Percentiles rank a stretch among this genome's conserved stretches.
These are phyloP conservation scores for Pichia exigua DNA, from an alignment of 805 yeast genomes.

Conservation along the genomic window DNA sequence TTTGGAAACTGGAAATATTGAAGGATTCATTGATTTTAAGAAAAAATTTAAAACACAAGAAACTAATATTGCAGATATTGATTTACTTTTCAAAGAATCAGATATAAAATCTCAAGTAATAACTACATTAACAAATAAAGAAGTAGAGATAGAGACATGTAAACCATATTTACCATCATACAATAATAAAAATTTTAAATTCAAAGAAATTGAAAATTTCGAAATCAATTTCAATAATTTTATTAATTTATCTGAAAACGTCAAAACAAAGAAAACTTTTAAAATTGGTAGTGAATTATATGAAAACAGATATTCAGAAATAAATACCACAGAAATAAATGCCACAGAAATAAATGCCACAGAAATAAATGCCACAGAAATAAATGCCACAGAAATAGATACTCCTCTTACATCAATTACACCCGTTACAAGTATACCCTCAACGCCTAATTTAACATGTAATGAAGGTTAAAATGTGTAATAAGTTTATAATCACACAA, in stretches of 20 bases:
- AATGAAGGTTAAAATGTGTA: not conserved
- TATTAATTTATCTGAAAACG: not conserved
- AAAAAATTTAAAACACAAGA: not conserved
- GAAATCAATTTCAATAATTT: not conserved
- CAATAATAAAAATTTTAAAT: conserved; percentile 19
- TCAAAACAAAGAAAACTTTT: not conserved
- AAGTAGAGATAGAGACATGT: conserved; percentile 52
- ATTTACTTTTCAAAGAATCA: not conserved
- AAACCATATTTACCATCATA: conserved; percentile 24
- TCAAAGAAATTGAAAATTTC: conserved; percentile 12
- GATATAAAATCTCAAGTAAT: not conserved
- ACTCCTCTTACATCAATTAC: not conserved
- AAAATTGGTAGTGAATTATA: conserved; percentile 1
- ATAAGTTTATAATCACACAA: too few relatives aligned
- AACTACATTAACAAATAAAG: not conserved
- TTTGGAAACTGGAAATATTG: conserved; percentile 12
- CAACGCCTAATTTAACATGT: not conserved
- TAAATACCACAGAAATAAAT: not conserved
- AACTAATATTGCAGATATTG: not conserved
- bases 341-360: not conserved
- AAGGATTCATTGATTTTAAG: not conserved
- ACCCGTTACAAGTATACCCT: not conserved
- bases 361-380: too few relatives aligned
- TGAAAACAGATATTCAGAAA: not conserved
- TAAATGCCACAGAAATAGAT: not conserved